phyloP scores from a whole-genome alignment of 2,329 filamentous ascomycete genomes.

The Colletotrichum godetiae region DNA sequence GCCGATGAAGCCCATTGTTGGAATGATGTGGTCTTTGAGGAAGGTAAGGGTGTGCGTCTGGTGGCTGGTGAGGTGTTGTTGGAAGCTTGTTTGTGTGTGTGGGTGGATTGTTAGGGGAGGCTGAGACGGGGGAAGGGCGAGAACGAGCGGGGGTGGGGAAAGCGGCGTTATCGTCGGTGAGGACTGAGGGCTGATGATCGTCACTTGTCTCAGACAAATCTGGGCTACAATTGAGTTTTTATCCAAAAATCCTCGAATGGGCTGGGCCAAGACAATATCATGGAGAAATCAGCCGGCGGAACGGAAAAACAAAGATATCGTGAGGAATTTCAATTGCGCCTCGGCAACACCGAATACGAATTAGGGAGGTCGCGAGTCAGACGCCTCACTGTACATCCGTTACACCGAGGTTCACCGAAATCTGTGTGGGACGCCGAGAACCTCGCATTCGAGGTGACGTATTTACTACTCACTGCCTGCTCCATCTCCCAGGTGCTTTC shows the following conservation, averaged over 20 bases:
- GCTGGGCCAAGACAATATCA: neutral
- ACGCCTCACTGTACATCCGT: neutral
- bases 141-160: neutral
- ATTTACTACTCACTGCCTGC: no score
- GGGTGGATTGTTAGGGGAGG: neutral
- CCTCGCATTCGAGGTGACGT: no score
- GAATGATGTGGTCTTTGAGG: neutral
- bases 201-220: neutral
- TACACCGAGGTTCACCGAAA: neutral
- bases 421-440: neutral
- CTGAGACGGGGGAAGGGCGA: neutral
- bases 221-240: neutral
- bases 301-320: slow-evolving; percentile 31
- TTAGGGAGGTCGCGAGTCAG: slow-evolving; percentile 28
- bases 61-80: neutral
- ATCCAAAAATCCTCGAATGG: neutral
- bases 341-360: neutral
- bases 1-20: slow-evolving; percentile 48
- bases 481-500: no score
- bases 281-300: slow-evolving; percentile 9
- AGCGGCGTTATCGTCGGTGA: neutral
- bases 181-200: neutral
- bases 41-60: neutral
- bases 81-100: neutral
- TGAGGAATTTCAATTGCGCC: neutral